Evolutionary conservation across 257 asterid genomes (phyloP).

Genomic region (Solanum medicagineum): DNA sequence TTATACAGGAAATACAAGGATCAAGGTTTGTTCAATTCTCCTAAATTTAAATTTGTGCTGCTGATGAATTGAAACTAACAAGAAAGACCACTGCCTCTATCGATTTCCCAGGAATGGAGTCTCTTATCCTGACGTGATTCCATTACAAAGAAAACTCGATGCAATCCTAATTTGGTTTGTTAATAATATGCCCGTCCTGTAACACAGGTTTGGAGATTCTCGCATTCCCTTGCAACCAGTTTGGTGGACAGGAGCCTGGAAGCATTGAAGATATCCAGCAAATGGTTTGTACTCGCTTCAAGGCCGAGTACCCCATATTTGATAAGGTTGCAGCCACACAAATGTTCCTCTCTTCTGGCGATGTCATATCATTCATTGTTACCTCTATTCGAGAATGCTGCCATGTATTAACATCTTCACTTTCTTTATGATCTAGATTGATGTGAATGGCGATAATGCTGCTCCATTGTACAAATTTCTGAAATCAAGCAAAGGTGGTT

Average conservation of each 20-base stretch:
- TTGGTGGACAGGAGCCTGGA: constrained; percentile 90
- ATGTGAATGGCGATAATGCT: constrained; percentile 60
- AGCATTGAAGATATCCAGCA: constrained; percentile 65
- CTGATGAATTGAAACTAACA: not conserved
- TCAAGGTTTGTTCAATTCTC: constrained; percentile 32
- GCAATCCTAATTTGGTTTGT: not conserved
- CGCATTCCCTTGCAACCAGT: constrained; percentile 97
- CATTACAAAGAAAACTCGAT: not conserved
- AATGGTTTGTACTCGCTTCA: constrained; percentile 80
- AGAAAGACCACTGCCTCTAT: not conserved
- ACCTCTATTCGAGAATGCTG: not conserved
- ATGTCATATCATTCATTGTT: not conserved
- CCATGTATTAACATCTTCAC: not conserved
- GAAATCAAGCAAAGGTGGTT: constrained; percentile 63
- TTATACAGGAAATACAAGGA: constrained; percentile 66
- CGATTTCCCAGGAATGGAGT: not conserved
- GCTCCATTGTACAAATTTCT: constrained; percentile 72
- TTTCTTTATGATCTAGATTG: constrained; percentile 30
- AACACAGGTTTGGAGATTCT: constrained; percentile 71
- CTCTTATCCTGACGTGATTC: not conserved
- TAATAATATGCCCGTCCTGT: not conserved
- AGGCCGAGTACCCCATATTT: constrained; percentile 83
- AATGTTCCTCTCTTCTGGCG: not conserved
- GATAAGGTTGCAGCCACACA: constrained; percentile 42
- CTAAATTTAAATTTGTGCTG: not conserved